A percentile compares a stretch with the other conserved stretches of the same genome.
phyloP scores from a whole-genome alignment of 129 eudicot genomes.

The Ambrosia trifida region DNA sequence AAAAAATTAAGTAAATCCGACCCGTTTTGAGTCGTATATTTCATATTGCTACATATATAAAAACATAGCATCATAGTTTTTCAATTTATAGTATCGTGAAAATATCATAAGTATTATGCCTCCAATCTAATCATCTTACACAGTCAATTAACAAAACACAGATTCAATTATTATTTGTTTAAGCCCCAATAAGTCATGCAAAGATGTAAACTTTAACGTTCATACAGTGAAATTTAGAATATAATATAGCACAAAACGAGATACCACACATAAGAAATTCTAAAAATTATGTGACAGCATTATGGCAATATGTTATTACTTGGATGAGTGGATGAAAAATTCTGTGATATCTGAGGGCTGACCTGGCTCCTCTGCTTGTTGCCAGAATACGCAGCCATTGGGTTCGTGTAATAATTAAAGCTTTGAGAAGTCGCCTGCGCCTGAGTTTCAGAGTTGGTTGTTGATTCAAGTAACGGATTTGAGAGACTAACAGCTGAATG shows the following conservation, averaged over 20 bases:
- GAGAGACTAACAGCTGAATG: conserved; percentile 45
- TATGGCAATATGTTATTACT: conserved; percentile 44
- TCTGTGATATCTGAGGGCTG: conserved; percentile 52
- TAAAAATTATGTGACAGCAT: neutral
- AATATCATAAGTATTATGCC: no score
- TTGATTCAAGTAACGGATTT: conserved; percentile 65
- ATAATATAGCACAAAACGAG: conserved; percentile 3
- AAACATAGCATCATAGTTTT: neutral
- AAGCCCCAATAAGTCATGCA: neutral
- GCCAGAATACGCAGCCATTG: conserved; percentile 79
- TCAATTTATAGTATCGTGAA: neutral
- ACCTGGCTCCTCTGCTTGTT: conserved; percentile 57
- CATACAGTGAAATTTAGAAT: neutral
- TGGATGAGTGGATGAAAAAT: conserved; percentile 47
- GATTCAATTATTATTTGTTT: neutral
- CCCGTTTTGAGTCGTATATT: neutral
- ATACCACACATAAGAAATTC: neutral
- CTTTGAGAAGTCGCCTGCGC: conserved; percentile 42
- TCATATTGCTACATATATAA: neutral
- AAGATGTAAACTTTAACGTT: neutral
- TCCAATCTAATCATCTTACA: conserved; percentile 3
- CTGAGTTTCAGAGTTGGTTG: conserved; percentile 34
- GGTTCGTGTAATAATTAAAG: conserved; percentile 82
- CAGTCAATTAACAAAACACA: neutral
- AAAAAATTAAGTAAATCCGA: neutral